Evolutionary conservation across 2,329 filamentous ascomycete genomes (phyloP), one percentile per base, ranked within the genome.

Genomic region (Xylariaceae sp.): DNA sequence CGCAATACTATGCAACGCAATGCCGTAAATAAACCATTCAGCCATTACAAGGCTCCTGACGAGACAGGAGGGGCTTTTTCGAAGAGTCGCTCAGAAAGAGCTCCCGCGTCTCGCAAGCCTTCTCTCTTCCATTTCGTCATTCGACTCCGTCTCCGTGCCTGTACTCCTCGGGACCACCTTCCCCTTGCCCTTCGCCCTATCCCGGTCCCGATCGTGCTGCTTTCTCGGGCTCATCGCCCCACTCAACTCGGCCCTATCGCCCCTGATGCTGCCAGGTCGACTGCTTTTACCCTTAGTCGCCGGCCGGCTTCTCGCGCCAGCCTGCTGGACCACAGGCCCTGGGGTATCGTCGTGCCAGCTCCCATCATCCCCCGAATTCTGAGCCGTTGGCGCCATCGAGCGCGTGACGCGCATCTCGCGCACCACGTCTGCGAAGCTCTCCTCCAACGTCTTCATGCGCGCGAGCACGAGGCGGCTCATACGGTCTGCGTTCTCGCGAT

Each of bases 391-490:
- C 3, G 69, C 67, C 26, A 64, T 64, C 30, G 64, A 67, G 35
- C 63, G 78, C 60, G 78, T 66, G 48, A 81, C 79, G 47, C 86
- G 81, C 61, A 95, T 83, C 62, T 93, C 88, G 48, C 79, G 81
- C 42, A 89, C 78, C n/a, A 95, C 83, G 45, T 95, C 88, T 2
- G 85, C 78, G 62, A 97, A 91, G 12, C 89, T 85, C 64, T 95
- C 89, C 61, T 97, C 90, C 2, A 97, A 73, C 7, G 85, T 91
- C 62, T 93, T 93, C 89, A 96, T 96, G 26, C 89, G 75, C 8
- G 89, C 88, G 34, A 96, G 71, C 64, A 96, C 85, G 34, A 95
- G 75, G 42, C 88, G 79, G 52, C 83, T 82, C 76, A 90, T 85
- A 31, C 86, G 78, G 56, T 87, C 84, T 18, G 62, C 78, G 73